Evolutionary conservation across 202 grass and related monocot genomes (phyloP), one percentile per base, ranked within the genome.

Genomic region (Thinopyrum obtusiflorum): DNA sequence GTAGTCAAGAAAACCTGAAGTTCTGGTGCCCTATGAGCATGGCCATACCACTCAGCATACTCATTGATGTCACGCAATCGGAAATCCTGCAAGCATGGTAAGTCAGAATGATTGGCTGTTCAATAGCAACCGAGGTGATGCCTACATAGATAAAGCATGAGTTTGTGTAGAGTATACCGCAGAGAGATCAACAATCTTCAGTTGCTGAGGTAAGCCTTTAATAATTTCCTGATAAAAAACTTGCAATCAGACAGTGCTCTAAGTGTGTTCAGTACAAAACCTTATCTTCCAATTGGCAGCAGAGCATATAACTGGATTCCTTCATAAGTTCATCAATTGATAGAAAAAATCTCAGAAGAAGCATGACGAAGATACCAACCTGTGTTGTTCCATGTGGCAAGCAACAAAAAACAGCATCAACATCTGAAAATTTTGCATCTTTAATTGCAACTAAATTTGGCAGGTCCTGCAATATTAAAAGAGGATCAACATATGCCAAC

Each of bases 331-430:
- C 11, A 76, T 39, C 31, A 59, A 77, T 69, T 59, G 17, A 20
- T 25, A 74, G 9, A 18, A 80, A 59, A 21, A 60, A 29, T 15
- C 63, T 73, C 21, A 86, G 28, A 60, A n/a, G 81, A 79, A 69
- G 23, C 24, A 80, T 57, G 32, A 14, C 65, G 74, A 72, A 23
- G 35, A 71, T 88, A 59, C 80, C 32, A 82, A 98, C 96, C 91
- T 98, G 96, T 61, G 96, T 98, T 83, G 93, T 98, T 32, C 93
- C 96, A 87, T 98, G 96, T 82, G 96, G 96, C 86, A 98, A 94
- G 89, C 96, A 98, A 94, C 96, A 98, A 91, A 98, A 98, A 71
- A 96, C 93, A 78, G 93, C 96, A 96, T 96, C 96, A 82, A 98
- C 73, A 8, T 92, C 69, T 55, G 96, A 92, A 92, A 98, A 98